These are phyloP conservation scores for Gymnopilus junonius DNA, from an alignment of 768 basidiomycete species.

Conservation along the genomic window DNA sequence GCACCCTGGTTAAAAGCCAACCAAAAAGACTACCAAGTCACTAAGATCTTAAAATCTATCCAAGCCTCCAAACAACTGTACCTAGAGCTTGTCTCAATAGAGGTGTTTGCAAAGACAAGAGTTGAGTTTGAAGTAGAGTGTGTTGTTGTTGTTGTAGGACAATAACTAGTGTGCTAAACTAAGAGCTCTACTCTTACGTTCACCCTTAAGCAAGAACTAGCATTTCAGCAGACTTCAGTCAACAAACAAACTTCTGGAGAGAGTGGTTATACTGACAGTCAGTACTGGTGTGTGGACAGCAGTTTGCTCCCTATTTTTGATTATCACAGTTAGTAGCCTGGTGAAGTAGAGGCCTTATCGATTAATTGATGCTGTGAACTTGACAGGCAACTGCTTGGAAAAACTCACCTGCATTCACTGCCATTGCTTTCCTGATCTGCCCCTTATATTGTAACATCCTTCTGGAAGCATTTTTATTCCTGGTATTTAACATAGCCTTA, in stretches of 20 bases:
- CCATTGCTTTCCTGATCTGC: neutral
- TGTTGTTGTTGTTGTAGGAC: too few species aligned
- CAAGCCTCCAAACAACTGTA: too few species aligned
- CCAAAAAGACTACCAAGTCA: too few species aligned
- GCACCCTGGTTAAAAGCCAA: too few species aligned
- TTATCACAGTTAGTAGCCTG: neutral
- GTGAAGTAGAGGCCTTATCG: neutral
- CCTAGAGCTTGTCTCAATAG: too few species aligned
- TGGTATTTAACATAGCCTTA: neutral
- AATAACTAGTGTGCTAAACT: too few species aligned
- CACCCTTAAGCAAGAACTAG: too few species aligned
- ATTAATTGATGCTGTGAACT: neutral
- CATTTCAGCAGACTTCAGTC: neutral
- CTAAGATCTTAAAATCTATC: too few species aligned
- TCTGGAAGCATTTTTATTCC: neutral
- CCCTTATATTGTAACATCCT: slow-evolving; percentile 1
- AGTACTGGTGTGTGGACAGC: neutral
- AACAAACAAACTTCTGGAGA: neutral
- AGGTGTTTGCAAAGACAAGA: too few species aligned
- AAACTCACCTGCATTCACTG: neutral
- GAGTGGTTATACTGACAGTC: neutral
- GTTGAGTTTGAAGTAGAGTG: too few species aligned
- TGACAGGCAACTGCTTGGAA: neutral
- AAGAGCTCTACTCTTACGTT: too few species aligned
- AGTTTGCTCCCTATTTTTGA: neutral